These are phyloP conservation scores for Copromyces sp. DNA, from an alignment of 495 filamentous ascomycete species.

Conservation along the genomic window DNA sequence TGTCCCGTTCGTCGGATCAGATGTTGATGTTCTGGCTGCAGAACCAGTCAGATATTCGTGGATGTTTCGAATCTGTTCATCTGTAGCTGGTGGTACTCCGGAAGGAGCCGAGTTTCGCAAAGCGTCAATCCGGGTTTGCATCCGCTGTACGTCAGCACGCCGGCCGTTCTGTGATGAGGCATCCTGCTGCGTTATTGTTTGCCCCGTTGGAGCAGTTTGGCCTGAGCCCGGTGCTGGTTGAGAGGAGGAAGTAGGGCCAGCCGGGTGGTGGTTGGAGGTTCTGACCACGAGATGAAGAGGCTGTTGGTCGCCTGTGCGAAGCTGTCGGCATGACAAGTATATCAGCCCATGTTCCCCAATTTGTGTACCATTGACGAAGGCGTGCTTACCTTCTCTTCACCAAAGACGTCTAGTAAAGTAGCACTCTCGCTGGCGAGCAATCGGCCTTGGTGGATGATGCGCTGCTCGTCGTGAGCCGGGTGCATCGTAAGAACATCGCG, in stretches of 20 bases:
- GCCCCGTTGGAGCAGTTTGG: slow-evolving; percentile 1
- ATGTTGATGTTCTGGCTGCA: not conserved
- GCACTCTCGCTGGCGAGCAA: slow-evolving; percentile 42
- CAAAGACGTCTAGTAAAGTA: slow-evolving; percentile 49
- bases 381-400: slow-evolving; percentile 42
- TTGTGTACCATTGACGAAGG: not conserved
- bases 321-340: slow-evolving; percentile 18
- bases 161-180: not conserved
- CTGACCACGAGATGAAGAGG: slow-evolving; percentile 57
- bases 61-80: not conserved
- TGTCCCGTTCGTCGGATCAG: not conserved
- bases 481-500: slow-evolving; percentile 41
- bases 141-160: not conserved
- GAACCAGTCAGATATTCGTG: not conserved
- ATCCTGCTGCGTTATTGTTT: not conserved
- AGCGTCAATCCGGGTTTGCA: not conserved
- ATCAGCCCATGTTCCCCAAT: slow-evolving; percentile 6
- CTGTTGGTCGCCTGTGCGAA: slow-evolving; percentile 35
- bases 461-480: slow-evolving; percentile 45
- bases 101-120: not conserved
- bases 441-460: slow-evolving; percentile 58
- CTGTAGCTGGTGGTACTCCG: not conserved
- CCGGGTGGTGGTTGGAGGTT: slow-evolving; percentile 20
- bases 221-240: slow-evolving; percentile 9
- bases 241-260: slow-evolving; percentile 7